A percentile compares a stretch with the other conserved stretches of the same genome.
Evolutionary conservation across 2,329 filamentous ascomycete species (phyloP).

Genomic region (Pyrenochaeta sp.): DNA sequence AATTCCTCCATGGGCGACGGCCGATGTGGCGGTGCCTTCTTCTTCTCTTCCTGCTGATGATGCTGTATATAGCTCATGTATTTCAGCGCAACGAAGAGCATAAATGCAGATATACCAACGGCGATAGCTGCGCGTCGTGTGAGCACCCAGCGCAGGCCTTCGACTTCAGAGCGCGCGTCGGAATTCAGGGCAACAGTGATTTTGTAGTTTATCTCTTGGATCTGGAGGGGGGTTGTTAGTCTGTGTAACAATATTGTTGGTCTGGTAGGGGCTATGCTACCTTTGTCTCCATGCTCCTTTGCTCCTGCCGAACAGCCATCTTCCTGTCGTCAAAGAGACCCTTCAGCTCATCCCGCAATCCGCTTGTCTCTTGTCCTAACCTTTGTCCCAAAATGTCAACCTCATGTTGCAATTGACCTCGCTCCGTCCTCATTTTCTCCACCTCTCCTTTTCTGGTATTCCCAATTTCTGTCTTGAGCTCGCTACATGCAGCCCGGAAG

Average conservation of each 20-base stretch:
- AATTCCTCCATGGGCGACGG: slow-evolving; percentile 22
- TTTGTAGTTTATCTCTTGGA: slow-evolving; percentile 95
- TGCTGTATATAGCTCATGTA: slow-evolving; percentile 52
- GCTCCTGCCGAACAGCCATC: slow-evolving; percentile 89
- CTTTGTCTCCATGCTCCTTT: slow-evolving; percentile 82
- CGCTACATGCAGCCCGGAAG: slow-evolving; percentile 91
- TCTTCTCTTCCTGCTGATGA: slow-evolving; percentile 50
- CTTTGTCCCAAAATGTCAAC: slow-evolving; percentile 90
- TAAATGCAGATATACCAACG: slow-evolving; percentile 58
- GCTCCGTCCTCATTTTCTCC: slow-evolving; percentile 82
- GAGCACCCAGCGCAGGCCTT: slow-evolving; percentile 87
- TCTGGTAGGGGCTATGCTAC: slow-evolving; percentile 52
- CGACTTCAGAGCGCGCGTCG: slow-evolving; percentile 90
- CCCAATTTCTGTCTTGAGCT: slow-evolving; percentile 85
- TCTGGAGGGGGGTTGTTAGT: slow-evolving; percentile 56
- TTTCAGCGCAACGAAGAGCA: slow-evolving; percentile 54
- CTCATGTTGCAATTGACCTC: slow-evolving; percentile 89
- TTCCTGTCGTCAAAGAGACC: slow-evolving; percentile 96
- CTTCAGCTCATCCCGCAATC: slow-evolving; percentile 88
- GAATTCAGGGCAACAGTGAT: slow-evolving; percentile 91
- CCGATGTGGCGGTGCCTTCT: slow-evolving; percentile 38
- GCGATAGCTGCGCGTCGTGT: slow-evolving; percentile 71
- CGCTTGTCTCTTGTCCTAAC: slow-evolving; percentile 81
- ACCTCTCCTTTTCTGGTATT: slow-evolving; percentile 79
- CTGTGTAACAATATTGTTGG: background rate